phyloP scores from a whole-genome alignment of 495 filamentous ascomycete species.

The Aspergillus bertholletiae region DNA sequence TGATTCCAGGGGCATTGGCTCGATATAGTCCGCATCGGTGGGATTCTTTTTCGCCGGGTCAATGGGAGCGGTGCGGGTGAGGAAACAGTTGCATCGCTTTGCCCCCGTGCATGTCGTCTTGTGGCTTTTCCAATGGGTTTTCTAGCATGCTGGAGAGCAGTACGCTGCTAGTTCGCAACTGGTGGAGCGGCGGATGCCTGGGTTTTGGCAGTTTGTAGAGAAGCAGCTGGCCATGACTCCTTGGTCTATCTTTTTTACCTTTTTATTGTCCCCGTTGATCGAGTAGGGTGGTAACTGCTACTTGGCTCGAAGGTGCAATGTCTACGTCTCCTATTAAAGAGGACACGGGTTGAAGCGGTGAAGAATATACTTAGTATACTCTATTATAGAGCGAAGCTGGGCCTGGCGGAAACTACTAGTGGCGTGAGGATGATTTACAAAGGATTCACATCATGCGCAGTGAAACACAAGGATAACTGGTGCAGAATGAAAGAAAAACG shows the following conservation, averaged over 20 bases:
- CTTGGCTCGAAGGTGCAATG: too few relatives aligned
- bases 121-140: neutral
- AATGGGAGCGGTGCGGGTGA: neutral
- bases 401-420: too few relatives aligned
- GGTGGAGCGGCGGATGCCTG: neutral
- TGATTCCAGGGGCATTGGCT: neutral
- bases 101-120: neutral
- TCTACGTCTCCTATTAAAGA: too few relatives aligned
- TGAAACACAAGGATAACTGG: too few relatives aligned
- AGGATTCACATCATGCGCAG: too few relatives aligned
- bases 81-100: conserved; percentile 5
- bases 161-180: conserved; percentile 3
- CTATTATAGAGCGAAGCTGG: too few relatives aligned
- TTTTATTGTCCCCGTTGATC: neutral
- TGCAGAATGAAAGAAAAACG: too few relatives aligned
- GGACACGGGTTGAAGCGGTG: too few relatives aligned
- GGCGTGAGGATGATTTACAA: too few relatives aligned
- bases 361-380: too few relatives aligned
- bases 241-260: neutral
- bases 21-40: conserved; percentile 7
- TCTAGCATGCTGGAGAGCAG: conserved; percentile 6
- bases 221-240: neutral
- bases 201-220: neutral
- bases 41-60: neutral
- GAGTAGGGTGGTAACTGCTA: too few relatives aligned